A percentile compares a stretch with the other conserved stretches of the same genome.
Evolutionary conservation across 495 filamentous ascomycete species (phyloP).

Genomic region (Tuber aestivum): DNA sequence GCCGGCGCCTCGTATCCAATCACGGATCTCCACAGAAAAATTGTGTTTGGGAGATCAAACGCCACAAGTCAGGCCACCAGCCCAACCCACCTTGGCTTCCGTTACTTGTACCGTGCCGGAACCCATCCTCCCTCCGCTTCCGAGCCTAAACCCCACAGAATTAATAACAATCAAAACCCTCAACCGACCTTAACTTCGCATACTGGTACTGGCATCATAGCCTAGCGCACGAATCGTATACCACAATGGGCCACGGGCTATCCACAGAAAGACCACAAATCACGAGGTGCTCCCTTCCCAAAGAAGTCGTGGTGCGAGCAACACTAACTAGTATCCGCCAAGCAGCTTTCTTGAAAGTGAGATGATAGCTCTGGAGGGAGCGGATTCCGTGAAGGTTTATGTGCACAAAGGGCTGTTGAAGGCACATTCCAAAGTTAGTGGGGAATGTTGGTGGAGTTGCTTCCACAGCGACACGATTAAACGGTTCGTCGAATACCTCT

Average conservation of each 20-base stretch:
- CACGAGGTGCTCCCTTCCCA: neutral
- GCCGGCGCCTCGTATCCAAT: neutral
- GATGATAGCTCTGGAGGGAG: neutral
- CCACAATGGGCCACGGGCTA: neutral
- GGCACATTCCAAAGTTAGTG: neutral
- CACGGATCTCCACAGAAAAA: neutral
- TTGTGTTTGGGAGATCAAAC: too few species aligned
- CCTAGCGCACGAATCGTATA: neutral
- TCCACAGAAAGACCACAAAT: neutral
- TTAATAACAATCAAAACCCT: neutral
- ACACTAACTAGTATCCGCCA: neutral
- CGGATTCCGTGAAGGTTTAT: neutral
- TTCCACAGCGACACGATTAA: slow-evolving; percentile 8
- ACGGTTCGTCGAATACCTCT: slow-evolving; percentile 17
- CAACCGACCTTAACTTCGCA: neutral
- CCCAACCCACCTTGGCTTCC: neutral
- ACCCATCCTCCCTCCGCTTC: too few species aligned
- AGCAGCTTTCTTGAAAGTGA: neutral
- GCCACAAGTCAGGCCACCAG: neutral
- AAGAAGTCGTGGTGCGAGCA: neutral
- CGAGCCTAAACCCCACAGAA: neutral
- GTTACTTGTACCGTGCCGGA: neutral
- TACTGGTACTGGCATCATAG: too few species aligned
- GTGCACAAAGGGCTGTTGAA: neutral
- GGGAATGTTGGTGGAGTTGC: neutral